phyloP scores from a whole-genome alignment of 1,284 basidiomycete genomes.

The Pseudozyma sp. region DNA sequence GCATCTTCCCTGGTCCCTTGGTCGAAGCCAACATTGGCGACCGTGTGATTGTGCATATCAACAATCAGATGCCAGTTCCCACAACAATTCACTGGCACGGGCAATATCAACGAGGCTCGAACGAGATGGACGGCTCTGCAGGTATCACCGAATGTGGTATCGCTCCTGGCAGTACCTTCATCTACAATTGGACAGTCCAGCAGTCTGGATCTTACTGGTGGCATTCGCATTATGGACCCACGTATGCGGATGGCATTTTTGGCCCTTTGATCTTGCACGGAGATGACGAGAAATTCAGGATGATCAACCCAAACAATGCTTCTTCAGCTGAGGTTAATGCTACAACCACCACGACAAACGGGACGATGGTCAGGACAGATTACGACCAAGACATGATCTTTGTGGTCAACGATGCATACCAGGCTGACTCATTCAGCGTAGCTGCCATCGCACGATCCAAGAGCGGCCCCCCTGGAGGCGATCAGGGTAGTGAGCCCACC shows the following conservation, averaged over 20 bases:
- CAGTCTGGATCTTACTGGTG: slow-evolving; percentile 72
- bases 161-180: slow-evolving; percentile 46
- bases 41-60: slow-evolving; percentile 53
- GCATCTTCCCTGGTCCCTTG: slow-evolving; percentile 50
- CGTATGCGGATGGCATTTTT: slow-evolving; percentile 61
- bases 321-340: slow-evolving; percentile 3
- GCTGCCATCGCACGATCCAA: slow-evolving; percentile 47
- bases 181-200: slow-evolving; percentile 56
- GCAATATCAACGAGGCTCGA: slow-evolving; percentile 57
- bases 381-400: slow-evolving; percentile 63
- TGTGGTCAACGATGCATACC: slow-evolving; percentile 57
- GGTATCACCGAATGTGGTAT: slow-evolving; percentile 67
- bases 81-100: slow-evolving; percentile 64
- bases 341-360: slow-evolving; percentile 22
- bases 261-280: slow-evolving; percentile 68
- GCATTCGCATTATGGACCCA: slow-evolving; percentile 61
- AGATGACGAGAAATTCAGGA: slow-evolving; percentile 55
- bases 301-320: slow-evolving; percentile 25
- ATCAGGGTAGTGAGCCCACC: slow-evolving; percentile 56
- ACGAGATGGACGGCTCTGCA: slow-evolving; percentile 57
- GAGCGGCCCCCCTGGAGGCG: slow-evolving; percentile 42
- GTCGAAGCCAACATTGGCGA: slow-evolving; percentile 62
- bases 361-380: slow-evolving; percentile 31
- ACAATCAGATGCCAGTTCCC: slow-evolving; percentile 52
- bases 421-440: slow-evolving; percentile 55